phyloP scores from a whole-genome alignment of 2,329 filamentous ascomycete genomes.

The Cytospora mali region DNA sequence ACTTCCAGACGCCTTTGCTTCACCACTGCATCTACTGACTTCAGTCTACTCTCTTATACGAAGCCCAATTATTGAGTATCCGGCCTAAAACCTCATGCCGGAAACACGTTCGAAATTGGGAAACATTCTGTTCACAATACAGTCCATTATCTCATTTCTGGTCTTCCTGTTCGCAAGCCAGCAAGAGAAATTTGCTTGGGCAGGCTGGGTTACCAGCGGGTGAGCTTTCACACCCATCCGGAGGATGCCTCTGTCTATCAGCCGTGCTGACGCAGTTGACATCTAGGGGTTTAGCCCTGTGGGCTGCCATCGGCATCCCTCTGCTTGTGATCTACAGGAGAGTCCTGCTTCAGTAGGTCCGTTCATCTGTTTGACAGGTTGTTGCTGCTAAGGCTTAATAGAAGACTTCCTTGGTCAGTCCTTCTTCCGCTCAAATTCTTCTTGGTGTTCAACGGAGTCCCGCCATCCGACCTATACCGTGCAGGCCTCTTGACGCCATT shows the following conservation, averaged over 20 bases:
- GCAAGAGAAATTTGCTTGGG: neutral
- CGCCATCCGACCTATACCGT: neutral
- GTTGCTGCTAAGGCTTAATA: neutral
- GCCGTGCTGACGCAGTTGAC: neutral
- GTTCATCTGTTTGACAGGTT: no score
- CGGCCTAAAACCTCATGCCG: neutral
- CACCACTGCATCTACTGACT: neutral
- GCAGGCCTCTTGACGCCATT: neutral
- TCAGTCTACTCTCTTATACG: neutral
- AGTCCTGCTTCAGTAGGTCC: neutral
- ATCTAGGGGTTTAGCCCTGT: neutral
- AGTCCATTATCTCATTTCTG: neutral
- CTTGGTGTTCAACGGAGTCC: neutral
- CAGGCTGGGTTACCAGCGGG: neutral
- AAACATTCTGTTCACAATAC: neutral
- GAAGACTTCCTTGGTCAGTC: neutral
- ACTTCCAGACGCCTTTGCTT: no score
- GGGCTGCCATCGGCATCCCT: neutral
- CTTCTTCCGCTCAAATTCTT: slow-evolving; percentile 1
- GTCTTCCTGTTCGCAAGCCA: slow-evolving; percentile 3
- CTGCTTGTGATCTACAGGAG: neutral
- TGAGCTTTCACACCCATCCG: neutral
- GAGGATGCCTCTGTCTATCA: no score
- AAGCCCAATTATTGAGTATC: neutral
- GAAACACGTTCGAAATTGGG: neutral